Conservation (phyloP, 345 rosid genomes). For the Isatis tinctoria region DNA sequence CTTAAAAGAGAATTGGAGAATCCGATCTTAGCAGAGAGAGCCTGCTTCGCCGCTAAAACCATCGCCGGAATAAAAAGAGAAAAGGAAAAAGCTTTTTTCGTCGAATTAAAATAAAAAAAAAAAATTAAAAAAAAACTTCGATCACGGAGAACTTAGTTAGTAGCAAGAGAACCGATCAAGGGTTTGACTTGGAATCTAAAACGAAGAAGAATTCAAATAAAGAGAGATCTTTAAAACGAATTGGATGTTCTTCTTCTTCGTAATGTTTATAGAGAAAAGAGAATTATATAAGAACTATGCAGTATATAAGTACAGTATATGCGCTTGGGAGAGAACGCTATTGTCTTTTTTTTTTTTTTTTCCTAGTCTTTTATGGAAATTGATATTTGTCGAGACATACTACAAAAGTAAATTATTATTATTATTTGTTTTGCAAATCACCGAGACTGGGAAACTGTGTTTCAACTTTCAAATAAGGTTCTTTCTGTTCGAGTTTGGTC, state of each 20-base stretch:
- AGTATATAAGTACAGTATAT: constrained; percentile 13
- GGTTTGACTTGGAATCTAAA: constrained; percentile 19
- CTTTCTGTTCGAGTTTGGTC: not conserved
- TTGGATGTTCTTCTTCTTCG: not conserved
- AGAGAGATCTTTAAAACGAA: not conserved
- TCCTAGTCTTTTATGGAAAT: not conserved
- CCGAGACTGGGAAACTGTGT: not conserved
- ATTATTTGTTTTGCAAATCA: not conserved
- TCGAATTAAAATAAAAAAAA: not conserved
- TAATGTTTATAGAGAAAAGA: not conserved
- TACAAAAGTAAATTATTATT: not conserved
- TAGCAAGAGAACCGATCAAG: not conserved
- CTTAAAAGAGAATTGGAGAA: constrained; percentile 41
- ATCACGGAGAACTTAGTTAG: not conserved
- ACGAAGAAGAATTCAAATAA: constrained; percentile 14
- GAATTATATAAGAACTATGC: not conserved
- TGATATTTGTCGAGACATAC: not conserved
- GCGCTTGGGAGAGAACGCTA: not conserved
- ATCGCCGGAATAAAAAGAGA: not conserved
- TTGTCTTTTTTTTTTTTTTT: not conserved
- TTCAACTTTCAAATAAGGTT: not conserved
- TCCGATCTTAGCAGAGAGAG: constrained; percentile 32
- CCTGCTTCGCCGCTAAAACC: constrained; percentile 33
- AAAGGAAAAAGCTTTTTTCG: not conserved
- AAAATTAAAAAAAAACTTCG: not conserved